These are phyloP conservation scores for Cyclostephanos tholiformis DNA, from an alignment of 108 stramenopile genomes.

Conservation along the genomic window DNA sequence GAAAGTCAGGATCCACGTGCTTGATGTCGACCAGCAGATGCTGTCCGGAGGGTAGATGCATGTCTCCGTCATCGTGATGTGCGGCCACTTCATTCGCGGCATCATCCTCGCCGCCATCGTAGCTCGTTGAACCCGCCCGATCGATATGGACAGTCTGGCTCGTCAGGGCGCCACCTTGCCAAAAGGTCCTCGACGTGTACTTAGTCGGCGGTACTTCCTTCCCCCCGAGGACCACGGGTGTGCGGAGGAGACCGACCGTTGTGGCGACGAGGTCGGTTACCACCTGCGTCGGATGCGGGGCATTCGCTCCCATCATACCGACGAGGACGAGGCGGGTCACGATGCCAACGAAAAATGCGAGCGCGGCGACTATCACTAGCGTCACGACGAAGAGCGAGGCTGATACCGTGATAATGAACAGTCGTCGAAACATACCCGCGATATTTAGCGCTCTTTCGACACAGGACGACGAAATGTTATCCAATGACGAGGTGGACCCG, in stretches of 20 bases:
- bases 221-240: neutral
- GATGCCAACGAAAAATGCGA: neutral
- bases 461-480: too few relatives aligned
- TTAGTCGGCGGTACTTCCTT: neutral
- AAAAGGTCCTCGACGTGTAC: neutral
- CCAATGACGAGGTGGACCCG: too few relatives aligned
- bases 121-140: neutral
- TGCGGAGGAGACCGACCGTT: neutral
- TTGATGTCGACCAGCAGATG: conserved; percentile 73
- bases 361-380: neutral
- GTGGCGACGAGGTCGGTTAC: neutral
- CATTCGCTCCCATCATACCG: neutral
- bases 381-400: neutral
- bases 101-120: neutral
- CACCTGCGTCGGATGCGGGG: neutral
- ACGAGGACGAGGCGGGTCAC: neutral
- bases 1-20: conserved; percentile 57
- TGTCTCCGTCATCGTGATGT: conserved; percentile 30
- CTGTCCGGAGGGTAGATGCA: conserved; percentile 74
- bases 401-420: neutral
- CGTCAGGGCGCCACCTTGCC: neutral
- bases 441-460: too few relatives aligned
- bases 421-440: too few relatives aligned
- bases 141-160: neutral
- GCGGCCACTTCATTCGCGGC: conserved; percentile 13